A percentile compares a stretch with the other conserved stretches of the same genome.
These are phyloP conservation scores for Penicillium sp. DNA, from an alignment of 2,329 filamentous ascomycete genomes.

Conservation along the genomic window DNA sequence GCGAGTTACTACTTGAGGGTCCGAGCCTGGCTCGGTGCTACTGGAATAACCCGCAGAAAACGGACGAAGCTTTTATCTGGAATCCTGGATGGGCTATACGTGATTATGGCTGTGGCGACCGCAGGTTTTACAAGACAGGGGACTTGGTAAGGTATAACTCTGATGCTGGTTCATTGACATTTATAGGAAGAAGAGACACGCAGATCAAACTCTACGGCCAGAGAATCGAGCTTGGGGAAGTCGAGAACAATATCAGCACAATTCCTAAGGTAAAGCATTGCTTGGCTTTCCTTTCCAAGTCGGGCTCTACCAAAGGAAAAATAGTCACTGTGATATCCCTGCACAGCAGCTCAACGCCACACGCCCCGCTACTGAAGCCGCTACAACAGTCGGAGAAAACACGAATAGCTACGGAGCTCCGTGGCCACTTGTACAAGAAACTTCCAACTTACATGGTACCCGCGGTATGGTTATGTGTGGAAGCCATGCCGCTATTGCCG, in stretches of 20 bases:
- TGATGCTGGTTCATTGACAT: slow-evolving; percentile 41
- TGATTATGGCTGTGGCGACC: slow-evolving; percentile 33
- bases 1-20: slow-evolving; percentile 46
- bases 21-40: slow-evolving; percentile 69
- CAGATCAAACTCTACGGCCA: slow-evolving; percentile 72
- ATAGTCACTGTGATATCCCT: slow-evolving; percentile 41
- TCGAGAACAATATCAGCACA: slow-evolving; percentile 47
- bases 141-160: slow-evolving; percentile 47
- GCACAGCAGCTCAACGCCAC: slow-evolving; percentile 23
- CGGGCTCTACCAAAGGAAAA: slow-evolving; percentile 38
- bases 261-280: slow-evolving; percentile 40
- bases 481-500: slow-evolving; percentile 48
- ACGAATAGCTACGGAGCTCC: slow-evolving; percentile 31
- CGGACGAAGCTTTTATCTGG: slow-evolving; percentile 61
- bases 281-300: slow-evolving; percentile 42
- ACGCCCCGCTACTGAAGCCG: slow-evolving; percentile 32
- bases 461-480: slow-evolving; percentile 51
- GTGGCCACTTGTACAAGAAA: slow-evolving; percentile 32
- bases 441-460: slow-evolving; percentile 57
- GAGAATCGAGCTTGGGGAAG: slow-evolving; percentile 64
- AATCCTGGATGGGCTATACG: slow-evolving; percentile 58
- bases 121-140: slow-evolving; percentile 48
- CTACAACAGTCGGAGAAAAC: slow-evolving; percentile 28
- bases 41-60: slow-evolving; percentile 62
- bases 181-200: slow-evolving; percentile 67